Percentiles rank a stretch among this genome's conserved stretches.
phyloP scores from a whole-genome alignment of 805 yeast species.

The Yarrowia osloensis region DNA sequence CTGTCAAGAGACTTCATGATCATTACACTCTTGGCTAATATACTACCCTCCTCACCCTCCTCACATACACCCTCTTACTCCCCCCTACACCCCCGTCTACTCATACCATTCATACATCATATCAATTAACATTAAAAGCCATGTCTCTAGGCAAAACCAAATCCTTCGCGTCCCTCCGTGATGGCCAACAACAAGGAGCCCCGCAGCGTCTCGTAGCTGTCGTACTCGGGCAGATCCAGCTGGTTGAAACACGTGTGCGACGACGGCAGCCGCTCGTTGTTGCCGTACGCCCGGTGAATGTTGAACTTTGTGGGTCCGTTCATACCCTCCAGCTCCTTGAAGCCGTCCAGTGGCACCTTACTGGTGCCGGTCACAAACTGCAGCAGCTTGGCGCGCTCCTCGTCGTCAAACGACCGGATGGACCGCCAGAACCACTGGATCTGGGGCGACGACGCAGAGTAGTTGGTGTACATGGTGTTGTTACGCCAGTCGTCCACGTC shows the following conservation, averaged over 20 bases:
- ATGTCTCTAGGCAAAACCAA: constrained; percentile 68
- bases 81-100: too few relatives aligned
- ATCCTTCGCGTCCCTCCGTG: constrained; percentile 94
- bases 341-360: constrained; percentile 93
- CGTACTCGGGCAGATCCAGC: constrained; percentile 90
- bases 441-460: constrained; percentile 78
- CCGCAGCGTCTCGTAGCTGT: constrained; percentile 80
- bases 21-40: too few relatives aligned
- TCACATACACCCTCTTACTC: too few relatives aligned
- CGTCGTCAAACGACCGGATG: constrained; percentile 87
- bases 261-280: constrained; percentile 83
- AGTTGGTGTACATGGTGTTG: constrained; percentile 76
- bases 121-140: constrained; percentile 3
- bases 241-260: constrained; percentile 98
- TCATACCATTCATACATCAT: too few relatives aligned
- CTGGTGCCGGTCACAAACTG: constrained; percentile 98
- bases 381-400: constrained; percentile 88
- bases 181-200: constrained; percentile 80
- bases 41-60: too few relatives aligned
- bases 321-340: constrained; percentile 84
- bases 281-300: constrained; percentile 86
- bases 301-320: constrained; percentile 83
- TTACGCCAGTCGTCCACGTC: constrained; percentile 95
- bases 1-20: too few relatives aligned
- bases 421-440: constrained; percentile 98